These are phyloP conservation scores for Allium cepa DNA, from an alignment of 106 monocot species.

Conservation along the genomic window DNA sequence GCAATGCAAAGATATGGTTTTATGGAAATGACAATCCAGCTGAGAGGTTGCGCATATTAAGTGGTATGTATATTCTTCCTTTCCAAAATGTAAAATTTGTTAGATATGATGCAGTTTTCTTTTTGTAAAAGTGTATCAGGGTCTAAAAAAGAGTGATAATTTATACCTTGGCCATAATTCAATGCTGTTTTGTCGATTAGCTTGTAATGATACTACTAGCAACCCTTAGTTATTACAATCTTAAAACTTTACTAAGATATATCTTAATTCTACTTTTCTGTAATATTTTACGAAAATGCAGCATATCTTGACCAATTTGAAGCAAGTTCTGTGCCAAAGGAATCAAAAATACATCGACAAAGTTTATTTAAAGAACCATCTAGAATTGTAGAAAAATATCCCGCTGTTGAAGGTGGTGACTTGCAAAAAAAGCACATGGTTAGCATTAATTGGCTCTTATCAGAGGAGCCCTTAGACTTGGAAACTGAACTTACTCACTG, in stretches of 20 bases:
- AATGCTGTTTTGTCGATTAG: too few relatives aligned
- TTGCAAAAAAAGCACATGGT: slow-evolving; percentile 88
- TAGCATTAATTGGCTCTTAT: slow-evolving; percentile 89
- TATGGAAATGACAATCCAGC: slow-evolving; percentile 94
- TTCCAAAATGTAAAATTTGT: too few relatives aligned
- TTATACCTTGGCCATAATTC: too few relatives aligned
- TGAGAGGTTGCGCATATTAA: slow-evolving; percentile 75
- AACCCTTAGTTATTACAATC: too few relatives aligned
- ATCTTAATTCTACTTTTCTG: too few relatives aligned
- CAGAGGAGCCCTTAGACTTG: slow-evolving; percentile 65
- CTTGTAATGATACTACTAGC: too few relatives aligned
- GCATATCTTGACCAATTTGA: slow-evolving; percentile 93
- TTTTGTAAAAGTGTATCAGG: too few relatives aligned
- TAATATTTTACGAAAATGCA: slow-evolving; percentile 11
- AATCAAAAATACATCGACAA: slow-evolving; percentile 79
- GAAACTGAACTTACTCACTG: slow-evolving; percentile 88
- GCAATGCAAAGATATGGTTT: slow-evolving; percentile 99
- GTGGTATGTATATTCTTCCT: slow-evolving; percentile 39
- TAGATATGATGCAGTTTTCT: too few relatives aligned
- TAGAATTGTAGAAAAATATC: slow-evolving; percentile 80
- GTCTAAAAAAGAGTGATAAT: too few relatives aligned
- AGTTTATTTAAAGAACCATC: slow-evolving; percentile 76
- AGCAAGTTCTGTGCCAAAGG: slow-evolving; percentile 43
- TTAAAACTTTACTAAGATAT: too few relatives aligned
- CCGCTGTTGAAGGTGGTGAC: slow-evolving; percentile 71